phyloP scores from a whole-genome alignment of 805 yeast species.

The Metschnikowia picachoensis region DNA sequence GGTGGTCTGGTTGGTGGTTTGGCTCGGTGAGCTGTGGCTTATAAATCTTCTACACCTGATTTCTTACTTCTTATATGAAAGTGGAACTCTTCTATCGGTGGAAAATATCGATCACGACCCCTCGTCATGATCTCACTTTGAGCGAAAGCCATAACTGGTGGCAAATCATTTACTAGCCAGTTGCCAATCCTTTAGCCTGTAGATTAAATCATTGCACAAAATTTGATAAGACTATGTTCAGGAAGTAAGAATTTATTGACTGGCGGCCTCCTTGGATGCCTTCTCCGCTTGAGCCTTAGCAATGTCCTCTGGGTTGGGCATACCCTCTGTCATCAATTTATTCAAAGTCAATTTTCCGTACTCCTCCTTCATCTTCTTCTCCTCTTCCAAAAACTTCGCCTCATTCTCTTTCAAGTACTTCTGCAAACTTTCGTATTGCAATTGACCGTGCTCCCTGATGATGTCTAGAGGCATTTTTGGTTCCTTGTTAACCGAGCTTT shows the following conservation, averaged over 20 bases:
- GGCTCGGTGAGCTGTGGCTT: too few relatives aligned
- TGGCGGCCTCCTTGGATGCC: constrained; percentile 14
- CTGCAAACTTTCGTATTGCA: constrained; percentile 79
- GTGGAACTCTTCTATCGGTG: too few relatives aligned
- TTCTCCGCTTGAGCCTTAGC: constrained; percentile 40
- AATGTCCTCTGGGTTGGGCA: constrained; percentile 69
- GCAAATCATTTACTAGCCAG: background rate
- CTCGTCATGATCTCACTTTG: too few relatives aligned
- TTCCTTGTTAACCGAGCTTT: constrained; percentile 39
- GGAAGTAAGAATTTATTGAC: constrained; percentile 2
- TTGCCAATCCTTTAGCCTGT: background rate
- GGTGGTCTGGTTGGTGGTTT: too few relatives aligned
- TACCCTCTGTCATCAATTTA: constrained; percentile 79
- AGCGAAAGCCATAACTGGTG: too few relatives aligned
- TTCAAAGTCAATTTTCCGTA: constrained; percentile 79
- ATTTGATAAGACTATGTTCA: constrained; percentile 11
- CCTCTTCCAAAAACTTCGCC: constrained; percentile 74
- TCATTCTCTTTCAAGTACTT: constrained; percentile 55
- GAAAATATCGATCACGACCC: too few relatives aligned
- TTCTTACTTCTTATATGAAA: too few relatives aligned
- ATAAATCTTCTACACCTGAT: too few relatives aligned
- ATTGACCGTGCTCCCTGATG: constrained; percentile 89
- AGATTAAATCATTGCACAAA: constrained; percentile 3
- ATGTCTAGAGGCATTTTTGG: constrained; percentile 83
- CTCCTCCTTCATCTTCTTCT: constrained; percentile 78